Evolutionary conservation across 305 asterid species (phyloP).

Genomic region (Andrographis paniculata): DNA sequence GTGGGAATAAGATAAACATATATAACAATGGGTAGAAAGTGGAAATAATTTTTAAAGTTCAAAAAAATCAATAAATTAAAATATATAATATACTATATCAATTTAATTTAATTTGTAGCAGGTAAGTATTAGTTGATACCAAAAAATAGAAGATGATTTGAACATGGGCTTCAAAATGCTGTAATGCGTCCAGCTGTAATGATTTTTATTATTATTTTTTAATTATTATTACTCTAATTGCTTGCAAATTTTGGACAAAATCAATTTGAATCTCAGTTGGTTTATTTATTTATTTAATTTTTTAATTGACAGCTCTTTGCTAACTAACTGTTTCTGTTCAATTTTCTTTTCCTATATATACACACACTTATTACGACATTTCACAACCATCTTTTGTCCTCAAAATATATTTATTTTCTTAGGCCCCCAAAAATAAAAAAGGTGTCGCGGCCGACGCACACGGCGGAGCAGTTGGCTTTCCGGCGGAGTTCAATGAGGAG

Average conservation of each 20-base stretch:
- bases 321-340: constrained; percentile 16
- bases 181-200: constrained; percentile 21
- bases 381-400: constrained; percentile 9
- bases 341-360: constrained; percentile 19
- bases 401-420: not conserved
- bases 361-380: constrained; percentile 6
- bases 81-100: not conserved
- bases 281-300: constrained; percentile 5
- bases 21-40: no score
- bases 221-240: constrained; percentile 6
- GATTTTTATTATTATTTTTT: no score
- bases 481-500: constrained; percentile 25
- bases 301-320: constrained; percentile 28
- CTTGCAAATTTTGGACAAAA: constrained; percentile 13
- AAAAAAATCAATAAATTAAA: no score
- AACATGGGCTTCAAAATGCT: constrained; percentile 16
- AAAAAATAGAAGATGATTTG: constrained; percentile 14
- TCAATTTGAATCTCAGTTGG: constrained; percentile 14
- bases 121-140: constrained; percentile 16
- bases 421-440: constrained; percentile 1
- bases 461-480: constrained; percentile 21
- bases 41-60: no score
- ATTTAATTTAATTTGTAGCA: constrained; percentile 17
- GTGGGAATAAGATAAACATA: no score
- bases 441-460: constrained; percentile 6